These are phyloP conservation scores for Tolypocladium tropicale DNA, from an alignment of 2,329 filamentous ascomycete genomes.

Conservation along the genomic window DNA sequence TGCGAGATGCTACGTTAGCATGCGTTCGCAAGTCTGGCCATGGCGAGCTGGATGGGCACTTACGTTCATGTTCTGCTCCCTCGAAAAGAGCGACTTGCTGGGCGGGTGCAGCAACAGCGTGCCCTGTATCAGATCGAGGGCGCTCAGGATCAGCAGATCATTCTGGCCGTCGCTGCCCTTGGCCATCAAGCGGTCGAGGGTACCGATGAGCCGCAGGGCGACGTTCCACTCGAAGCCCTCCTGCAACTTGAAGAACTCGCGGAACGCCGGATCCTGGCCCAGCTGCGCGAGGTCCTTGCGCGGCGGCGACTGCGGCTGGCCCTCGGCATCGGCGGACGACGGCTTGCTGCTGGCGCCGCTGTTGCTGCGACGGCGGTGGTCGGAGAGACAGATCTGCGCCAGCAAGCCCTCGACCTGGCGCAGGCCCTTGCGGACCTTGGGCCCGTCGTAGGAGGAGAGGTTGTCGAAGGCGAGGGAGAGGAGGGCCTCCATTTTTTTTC, in stretches of 20 bases:
- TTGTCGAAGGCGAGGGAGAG: conserved; percentile 93
- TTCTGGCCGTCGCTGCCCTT: conserved; percentile 75
- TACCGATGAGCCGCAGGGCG: conserved; percentile 72
- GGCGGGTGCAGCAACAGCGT: conserved; percentile 81
- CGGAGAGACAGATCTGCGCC: conserved; percentile 82
- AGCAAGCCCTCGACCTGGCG: conserved; percentile 90
- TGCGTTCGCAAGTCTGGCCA: neutral
- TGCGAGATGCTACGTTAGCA: conserved; percentile 16
- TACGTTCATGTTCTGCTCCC: conserved; percentile 92
- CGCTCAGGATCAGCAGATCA: conserved; percentile 78
- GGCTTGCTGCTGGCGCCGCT: conserved; percentile 11
- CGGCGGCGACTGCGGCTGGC: conserved; percentile 26
- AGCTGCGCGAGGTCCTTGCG: conserved; percentile 60
- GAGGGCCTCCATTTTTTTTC: conserved; percentile 74
- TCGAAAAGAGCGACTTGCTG: conserved; percentile 74
- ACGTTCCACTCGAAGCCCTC: conserved; percentile 99
- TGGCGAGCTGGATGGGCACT: conserved; percentile 15
- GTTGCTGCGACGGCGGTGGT: conserved; percentile 1
- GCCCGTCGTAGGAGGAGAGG: conserved; percentile 81
- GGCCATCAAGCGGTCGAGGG: conserved; percentile 76
- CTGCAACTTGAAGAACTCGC: conserved; percentile 93
- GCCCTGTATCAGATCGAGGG: conserved; percentile 83
- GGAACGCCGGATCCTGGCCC: conserved; percentile 74
- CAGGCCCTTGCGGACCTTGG: conserved; percentile 86
- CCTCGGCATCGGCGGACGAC: conserved; percentile 11